Conservation (phyloP, 2,329 filamentous ascomycete genomes). For the Penicillium nordicum region DNA sequence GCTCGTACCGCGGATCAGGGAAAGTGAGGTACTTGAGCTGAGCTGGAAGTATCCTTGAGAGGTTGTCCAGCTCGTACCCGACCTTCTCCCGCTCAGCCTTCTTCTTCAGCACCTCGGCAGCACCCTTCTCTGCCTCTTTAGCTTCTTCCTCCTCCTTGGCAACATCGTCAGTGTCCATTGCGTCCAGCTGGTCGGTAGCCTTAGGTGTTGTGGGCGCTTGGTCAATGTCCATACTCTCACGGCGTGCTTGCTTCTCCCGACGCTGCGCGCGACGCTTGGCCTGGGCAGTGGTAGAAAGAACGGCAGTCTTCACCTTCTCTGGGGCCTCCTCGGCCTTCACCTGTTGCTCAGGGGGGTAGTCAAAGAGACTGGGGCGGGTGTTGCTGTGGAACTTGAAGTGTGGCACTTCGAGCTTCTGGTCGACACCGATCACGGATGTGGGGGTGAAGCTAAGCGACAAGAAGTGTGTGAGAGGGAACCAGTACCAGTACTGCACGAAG, state of each 20-base stretch:
- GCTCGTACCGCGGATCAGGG: slow-evolving; percentile 83
- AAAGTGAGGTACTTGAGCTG: slow-evolving; percentile 97
- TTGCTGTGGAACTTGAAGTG: slow-evolving; percentile 95
- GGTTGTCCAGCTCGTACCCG: slow-evolving; percentile 93
- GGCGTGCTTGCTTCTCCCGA: slow-evolving; percentile 83
- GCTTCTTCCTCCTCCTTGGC: slow-evolving; percentile 63
- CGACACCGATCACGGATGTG: slow-evolving; percentile 90
- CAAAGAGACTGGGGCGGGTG: slow-evolving; percentile 89
- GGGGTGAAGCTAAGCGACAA: slow-evolving; percentile 93
- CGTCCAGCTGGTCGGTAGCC: slow-evolving; percentile 62
- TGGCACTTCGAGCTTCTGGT: slow-evolving; percentile 89
- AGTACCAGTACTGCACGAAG: slow-evolving; percentile 99
- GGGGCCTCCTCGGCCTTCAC: slow-evolving; percentile 92
- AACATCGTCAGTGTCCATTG: slow-evolving; percentile 69
- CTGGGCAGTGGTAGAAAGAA: slow-evolving; percentile 93
- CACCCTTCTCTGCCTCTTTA: slow-evolving; percentile 60
- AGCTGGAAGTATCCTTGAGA: slow-evolving; percentile 86
- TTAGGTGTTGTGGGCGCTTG: slow-evolving; percentile 72
- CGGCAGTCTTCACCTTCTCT: slow-evolving; percentile 89
- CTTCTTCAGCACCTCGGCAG: slow-evolving; percentile 67
- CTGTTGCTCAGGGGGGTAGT: slow-evolving; percentile 95
- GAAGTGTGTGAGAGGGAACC: slow-evolving; percentile 99
- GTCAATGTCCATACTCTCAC: slow-evolving; percentile 95
- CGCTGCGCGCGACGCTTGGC: slow-evolving; percentile 91
- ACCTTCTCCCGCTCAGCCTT: slow-evolving; percentile 94